Conservation (phyloP, 345 rosid species). For the Euclidium syriacum region DNA sequence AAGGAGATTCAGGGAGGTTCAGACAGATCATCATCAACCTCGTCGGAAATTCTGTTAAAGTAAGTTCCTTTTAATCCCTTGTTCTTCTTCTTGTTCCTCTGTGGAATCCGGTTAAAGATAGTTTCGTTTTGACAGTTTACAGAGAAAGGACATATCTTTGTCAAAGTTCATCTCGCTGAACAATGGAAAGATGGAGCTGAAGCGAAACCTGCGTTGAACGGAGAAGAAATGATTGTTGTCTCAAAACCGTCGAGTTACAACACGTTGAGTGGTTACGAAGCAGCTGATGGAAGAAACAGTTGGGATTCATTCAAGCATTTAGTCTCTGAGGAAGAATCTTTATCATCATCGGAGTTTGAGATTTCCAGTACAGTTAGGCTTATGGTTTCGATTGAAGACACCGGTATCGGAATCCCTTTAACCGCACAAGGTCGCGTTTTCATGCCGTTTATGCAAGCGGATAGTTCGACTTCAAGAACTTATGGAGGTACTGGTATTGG, state of each 20-base stretch:
- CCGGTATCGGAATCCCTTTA: slow-evolving; percentile 89
- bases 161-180: slow-evolving; percentile 79
- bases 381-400: slow-evolving; percentile 86
- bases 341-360: slow-evolving; percentile 29
- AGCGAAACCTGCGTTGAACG: slow-evolving; percentile 40
- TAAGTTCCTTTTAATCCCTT: slow-evolving; percentile 32
- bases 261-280: slow-evolving; percentile 87
- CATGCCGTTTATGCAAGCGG: slow-evolving; percentile 97
- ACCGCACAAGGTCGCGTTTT: slow-evolving; percentile 82
- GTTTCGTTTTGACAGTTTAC: slow-evolving; percentile 60
- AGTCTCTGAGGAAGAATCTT: slow-evolving; percentile 44
- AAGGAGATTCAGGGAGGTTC: slow-evolving; percentile 95
- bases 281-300: slow-evolving; percentile 78
- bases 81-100: no score
- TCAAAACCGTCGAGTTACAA: slow-evolving; percentile 37
- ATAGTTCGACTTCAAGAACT: slow-evolving; percentile 87
- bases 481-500: slow-evolving; percentile 98
- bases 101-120: neutral
- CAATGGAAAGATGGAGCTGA: slow-evolving; percentile 38
- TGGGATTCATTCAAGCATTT: slow-evolving; percentile 83
- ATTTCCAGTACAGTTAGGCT: slow-evolving; percentile 49
- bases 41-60: slow-evolving; percentile 96
- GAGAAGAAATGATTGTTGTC: slow-evolving; percentile 39
- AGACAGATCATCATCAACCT: slow-evolving; percentile 94
- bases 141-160: slow-evolving; percentile 87